Base-by-base conservation (phyloP, 208 protist genomes). In the Leishmania gerbilli region DNA sequence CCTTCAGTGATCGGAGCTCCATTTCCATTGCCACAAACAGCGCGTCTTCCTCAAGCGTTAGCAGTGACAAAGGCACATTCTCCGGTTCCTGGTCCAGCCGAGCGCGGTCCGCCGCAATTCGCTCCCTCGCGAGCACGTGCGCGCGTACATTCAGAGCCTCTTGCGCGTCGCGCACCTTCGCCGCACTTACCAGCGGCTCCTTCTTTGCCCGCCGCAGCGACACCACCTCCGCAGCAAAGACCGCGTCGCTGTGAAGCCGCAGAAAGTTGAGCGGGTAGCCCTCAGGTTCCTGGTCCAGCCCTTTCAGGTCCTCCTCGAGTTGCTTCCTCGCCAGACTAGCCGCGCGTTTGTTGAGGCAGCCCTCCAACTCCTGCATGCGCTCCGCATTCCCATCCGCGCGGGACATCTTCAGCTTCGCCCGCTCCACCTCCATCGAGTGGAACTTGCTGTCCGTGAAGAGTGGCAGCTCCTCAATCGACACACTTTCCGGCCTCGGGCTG, bases 391-490 rank as follows among this genome's bases (percentile, higher is more conserved):
- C 72, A 31, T 82, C 75, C 37, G 85, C 72, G 75, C 91, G 86
- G 55, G 85, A 87, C 34, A 77, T 74, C 83, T 90, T 93, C 77
- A 93, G 79, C 74, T 88, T 89, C 27, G 91, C 90, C 5, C 91
- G 84, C 80, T 96, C 91, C 67, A 93, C 85, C 85, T 96, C 93
- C 87, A 94, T 87, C 71, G 87, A 78, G 78, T 95, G 91, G 56
- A 96, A 94, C 84, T 88, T 87, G 58, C 62, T 68, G 79, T 96
- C 91, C 13, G 79, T 84, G 74, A 90, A 85, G 51, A 96, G 91
- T 62, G 85, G 88, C 53, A 96, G 81, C 37, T 90, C 89, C 53
- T 51, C 71, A 27, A 93, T 11, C 8, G 89, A 78, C 27, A 95
- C 91, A 47, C 91, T 88, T 34, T 90, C 84, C 31, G 90, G 92